phyloP scores from a whole-genome alignment of 2,329 filamentous ascomycete genomes.

The Monosporascus sp. region DNA sequence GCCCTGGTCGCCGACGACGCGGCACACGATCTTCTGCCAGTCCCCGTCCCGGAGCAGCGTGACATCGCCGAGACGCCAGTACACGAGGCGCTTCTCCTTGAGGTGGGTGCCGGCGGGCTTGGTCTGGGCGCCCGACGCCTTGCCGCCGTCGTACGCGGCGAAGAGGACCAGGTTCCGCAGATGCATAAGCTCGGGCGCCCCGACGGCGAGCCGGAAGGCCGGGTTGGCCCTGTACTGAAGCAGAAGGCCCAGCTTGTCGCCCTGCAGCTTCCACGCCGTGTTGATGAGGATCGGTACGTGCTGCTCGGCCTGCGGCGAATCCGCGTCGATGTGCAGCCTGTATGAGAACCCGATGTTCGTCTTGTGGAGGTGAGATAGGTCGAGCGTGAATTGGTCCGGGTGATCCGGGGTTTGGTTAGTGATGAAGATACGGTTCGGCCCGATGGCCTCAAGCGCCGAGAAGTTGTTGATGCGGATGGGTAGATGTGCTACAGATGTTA shows the following conservation, averaged over 20 bases:
- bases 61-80: constrained; percentile 77
- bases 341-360: constrained; percentile 88
- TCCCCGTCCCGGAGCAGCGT: constrained; percentile 57
- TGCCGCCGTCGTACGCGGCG: constrained; percentile 66
- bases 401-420: constrained; percentile 59
- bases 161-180: constrained; percentile 73
- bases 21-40: constrained; percentile 74
- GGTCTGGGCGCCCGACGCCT: constrained; percentile 64
- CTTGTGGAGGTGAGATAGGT: constrained; percentile 66
- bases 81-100: constrained; percentile 70
- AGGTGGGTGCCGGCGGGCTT: constrained; percentile 77
- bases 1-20: constrained; percentile 69
- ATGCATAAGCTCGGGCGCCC: constrained; percentile 44
- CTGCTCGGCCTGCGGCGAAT: constrained; percentile 32
- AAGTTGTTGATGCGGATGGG: constrained; percentile 86
- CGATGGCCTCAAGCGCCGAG: constrained; percentile 80
- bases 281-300: constrained; percentile 71
- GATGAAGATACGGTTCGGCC: constrained; percentile 89
- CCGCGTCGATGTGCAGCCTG: constrained; percentile 68
- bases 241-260: constrained; percentile 80
- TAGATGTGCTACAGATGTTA: constrained; percentile 44
- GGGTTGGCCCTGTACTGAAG: constrained; percentile 83
- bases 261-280: constrained; percentile 77
- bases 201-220: constrained; percentile 40
- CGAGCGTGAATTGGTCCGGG: constrained; percentile 75